phyloP scores from a whole-genome alignment of 176 grass and related monocot species.

The Poa annua region DNA sequence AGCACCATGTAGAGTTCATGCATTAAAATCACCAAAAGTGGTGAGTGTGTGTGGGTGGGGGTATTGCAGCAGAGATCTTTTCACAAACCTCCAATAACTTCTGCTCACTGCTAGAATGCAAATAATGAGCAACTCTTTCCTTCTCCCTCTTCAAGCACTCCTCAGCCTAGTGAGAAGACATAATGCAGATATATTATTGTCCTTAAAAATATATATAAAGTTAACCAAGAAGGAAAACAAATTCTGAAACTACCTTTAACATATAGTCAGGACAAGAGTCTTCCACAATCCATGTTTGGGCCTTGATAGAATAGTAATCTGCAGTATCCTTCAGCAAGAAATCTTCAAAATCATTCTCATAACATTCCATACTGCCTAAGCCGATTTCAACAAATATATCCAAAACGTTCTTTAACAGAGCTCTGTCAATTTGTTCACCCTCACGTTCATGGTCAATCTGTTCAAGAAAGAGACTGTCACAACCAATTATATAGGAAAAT shows the following conservation, averaged over 20 bases:
- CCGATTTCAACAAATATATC: constrained; percentile 88
- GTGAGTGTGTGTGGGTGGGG: background rate
- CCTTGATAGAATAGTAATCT: constrained; percentile 82
- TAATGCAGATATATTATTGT: constrained; percentile 30
- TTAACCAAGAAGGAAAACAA: background rate
- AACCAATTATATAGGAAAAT: constrained; percentile 38
- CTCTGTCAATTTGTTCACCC: constrained; percentile 76
- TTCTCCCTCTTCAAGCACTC: constrained; percentile 91
- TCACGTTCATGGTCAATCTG: constrained; percentile 84
- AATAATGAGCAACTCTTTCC: constrained; percentile 85
- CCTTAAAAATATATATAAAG: background rate
- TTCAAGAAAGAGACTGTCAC: constrained; percentile 24
- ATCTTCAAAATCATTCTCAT: constrained; percentile 89
- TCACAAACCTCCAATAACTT: constrained; percentile 85
- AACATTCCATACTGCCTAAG: constrained; percentile 60
- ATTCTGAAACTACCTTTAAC: constrained; percentile 62
- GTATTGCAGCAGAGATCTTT: background rate
- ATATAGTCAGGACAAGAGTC: constrained; percentile 79
- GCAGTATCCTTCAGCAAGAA: constrained; percentile 73
- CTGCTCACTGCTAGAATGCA: constrained; percentile 84
- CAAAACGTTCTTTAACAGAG: constrained; percentile 80
- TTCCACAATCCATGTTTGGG: constrained; percentile 65
- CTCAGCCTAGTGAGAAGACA: constrained; percentile 67
- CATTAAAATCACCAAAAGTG: background rate
- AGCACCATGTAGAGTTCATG: background rate